Evolutionary conservation across 1,284 basidiomycete species (phyloP), one percentile per base, ranked within the genome.

Genomic region (Apiotrichum akiyoshidainum): DNA sequence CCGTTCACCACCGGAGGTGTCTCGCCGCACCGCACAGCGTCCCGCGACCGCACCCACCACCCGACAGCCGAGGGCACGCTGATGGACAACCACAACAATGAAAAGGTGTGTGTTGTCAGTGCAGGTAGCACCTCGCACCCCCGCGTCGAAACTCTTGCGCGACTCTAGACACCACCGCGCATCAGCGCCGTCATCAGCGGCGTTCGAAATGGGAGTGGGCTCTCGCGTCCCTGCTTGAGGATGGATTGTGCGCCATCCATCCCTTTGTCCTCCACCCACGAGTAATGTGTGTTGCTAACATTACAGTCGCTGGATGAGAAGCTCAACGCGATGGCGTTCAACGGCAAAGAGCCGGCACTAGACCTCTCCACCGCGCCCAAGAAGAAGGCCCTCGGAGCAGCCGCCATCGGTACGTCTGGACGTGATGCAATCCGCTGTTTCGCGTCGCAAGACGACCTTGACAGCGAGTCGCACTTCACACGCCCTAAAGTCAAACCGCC

Each of bases 351-450:
- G 40, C 50, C 39, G 13, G 40, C 40, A 12, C 22, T 34, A n/a
- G 48, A 50, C 35, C 35, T 50, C 9, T 50, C 48, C 12, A 50
- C 48, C 12, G 37, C 48, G 34, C 48, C 48, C 16, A 50, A 50
- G 37, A 50, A 39, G 48, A 13, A 5, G 19, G 35, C 22, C 31
- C n/a, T 63, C 37, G 47, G 46, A 34, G 63, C 63, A 0, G 58
- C 63, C 17, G 53, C 57, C 2, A 65, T 65, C 55, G 59, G 63
- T 65, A 39, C 35, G 63, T 48, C 19, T 13, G 41, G 7, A 8
- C n/a, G n/a, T 22, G 9, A 12, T 31, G 26, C 26, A 31, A 31
- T 31, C 26, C 26, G 7, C 26, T 31, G 26, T 31, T 7, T 31
- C 26, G 26, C 26, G 26, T 31, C 26, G 26, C 26, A 31, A 31